These are phyloP conservation scores for Furcasterigmium sp. DNA, from an alignment of 2,329 filamentous ascomycete species.

Conservation along the genomic window DNA sequence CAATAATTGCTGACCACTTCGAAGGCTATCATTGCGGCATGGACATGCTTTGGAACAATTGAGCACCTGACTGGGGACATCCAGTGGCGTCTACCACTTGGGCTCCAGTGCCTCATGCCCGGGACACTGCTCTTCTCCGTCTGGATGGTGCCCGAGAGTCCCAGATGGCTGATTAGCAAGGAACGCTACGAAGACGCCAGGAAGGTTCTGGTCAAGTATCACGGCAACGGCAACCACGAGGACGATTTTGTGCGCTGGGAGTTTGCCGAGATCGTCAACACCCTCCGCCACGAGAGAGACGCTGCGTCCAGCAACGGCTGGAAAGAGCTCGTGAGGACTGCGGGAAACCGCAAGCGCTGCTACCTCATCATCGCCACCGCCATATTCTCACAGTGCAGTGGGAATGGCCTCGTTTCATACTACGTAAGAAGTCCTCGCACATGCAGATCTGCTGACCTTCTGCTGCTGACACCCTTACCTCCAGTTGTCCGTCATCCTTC, in stretches of 20 bases:
- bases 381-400: slow-evolving; percentile 42
- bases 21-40: slow-evolving; percentile 29
- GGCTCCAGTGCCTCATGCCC: slow-evolving; percentile 34
- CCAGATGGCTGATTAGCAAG: slow-evolving; percentile 33
- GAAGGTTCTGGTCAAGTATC: slow-evolving; percentile 29
- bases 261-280: slow-evolving; percentile 41
- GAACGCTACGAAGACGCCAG: slow-evolving; percentile 20
- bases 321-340: slow-evolving; percentile 37
- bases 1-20: too few relatives aligned
- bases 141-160: slow-evolving; percentile 40
- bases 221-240: slow-evolving; percentile 33
- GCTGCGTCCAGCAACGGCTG: slow-evolving; percentile 29
- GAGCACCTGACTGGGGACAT: slow-evolving; percentile 34
- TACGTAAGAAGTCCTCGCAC: slow-evolving; percentile 43
- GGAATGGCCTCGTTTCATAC: slow-evolving; percentile 41
- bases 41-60: slow-evolving; percentile 40
- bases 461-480: too few relatives aligned
- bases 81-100: slow-evolving; percentile 42
- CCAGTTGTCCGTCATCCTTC: slow-evolving; percentile 33
- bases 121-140: slow-evolving; percentile 40
- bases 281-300: slow-evolving; percentile 34
- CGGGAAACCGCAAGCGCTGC: slow-evolving; percentile 42
- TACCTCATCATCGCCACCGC: slow-evolving; percentile 40
- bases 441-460: too few relatives aligned
- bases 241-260: slow-evolving; percentile 29